A percentile compares a stretch with the other conserved stretches of the same genome.
Conservation (phyloP, 2,329 filamentous ascomycete species). For the Zopfia rhizophila region DNA sequence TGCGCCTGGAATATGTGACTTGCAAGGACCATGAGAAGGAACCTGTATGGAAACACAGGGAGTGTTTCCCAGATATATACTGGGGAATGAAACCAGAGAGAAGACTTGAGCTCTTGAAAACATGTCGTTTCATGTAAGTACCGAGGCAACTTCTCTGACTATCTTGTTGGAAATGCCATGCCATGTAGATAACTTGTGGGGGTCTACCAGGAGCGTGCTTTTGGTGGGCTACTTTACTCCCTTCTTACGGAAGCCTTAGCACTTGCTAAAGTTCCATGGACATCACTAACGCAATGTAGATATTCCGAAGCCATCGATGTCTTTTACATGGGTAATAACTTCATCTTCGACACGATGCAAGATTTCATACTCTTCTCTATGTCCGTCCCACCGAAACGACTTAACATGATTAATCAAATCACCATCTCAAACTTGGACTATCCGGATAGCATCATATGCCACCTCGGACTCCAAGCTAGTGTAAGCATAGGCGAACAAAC, state of each 20-base stretch:
- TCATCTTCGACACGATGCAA: conserved; percentile 9
- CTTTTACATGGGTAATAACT: conserved; percentile 6
- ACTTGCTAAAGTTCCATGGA: too few relatives aligned
- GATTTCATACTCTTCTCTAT: not conserved
- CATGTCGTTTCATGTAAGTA: conserved; percentile 11
- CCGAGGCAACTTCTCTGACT: too few relatives aligned
- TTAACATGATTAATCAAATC: conserved; percentile 4
- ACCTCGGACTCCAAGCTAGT: too few relatives aligned
- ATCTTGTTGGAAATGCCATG: too few relatives aligned
- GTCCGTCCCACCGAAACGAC: not conserved
- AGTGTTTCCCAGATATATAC: not conserved
- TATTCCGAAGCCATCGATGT: conserved; percentile 14
- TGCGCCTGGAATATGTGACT: not conserved
- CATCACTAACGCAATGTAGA: conserved; percentile 1
- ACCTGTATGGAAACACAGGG: conserved; percentile 2
- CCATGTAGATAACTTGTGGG: too few relatives aligned
- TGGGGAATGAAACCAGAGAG: conserved; percentile 12
- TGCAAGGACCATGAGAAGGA: conserved; percentile 2
- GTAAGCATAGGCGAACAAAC: too few relatives aligned
- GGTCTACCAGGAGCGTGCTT: too few relatives aligned
- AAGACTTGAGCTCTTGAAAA: conserved; percentile 7
- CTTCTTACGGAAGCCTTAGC: too few relatives aligned
- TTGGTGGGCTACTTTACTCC: too few relatives aligned
- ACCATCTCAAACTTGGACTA: conserved; percentile 3
- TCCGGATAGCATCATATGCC: too few relatives aligned